These are phyloP conservation scores for Limnomonas spitsbergensis DNA, from an alignment of 139 green algal species.

Conservation along the genomic window DNA sequence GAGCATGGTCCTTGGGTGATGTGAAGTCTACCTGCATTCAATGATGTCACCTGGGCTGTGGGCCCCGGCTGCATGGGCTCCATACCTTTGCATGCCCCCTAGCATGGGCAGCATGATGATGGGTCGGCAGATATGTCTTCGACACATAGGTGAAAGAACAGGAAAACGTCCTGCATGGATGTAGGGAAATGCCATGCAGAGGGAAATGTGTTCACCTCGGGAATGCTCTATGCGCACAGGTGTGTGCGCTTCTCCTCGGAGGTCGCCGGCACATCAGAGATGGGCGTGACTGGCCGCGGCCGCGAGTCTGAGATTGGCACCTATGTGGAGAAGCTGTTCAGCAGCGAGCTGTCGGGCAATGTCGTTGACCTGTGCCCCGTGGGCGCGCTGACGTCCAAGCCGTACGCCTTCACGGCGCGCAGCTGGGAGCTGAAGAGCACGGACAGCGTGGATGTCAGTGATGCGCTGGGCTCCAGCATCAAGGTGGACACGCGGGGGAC, in stretches of 20 bases:
- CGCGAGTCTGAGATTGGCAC: conserved; percentile 90
- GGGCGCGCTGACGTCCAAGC: conserved; percentile 95
- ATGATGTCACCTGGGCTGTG: too few species aligned
- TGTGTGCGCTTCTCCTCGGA: conserved; percentile 95
- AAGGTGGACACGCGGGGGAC: conserved; percentile 73
- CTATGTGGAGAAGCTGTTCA: conserved; percentile 91
- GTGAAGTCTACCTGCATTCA: too few species aligned
- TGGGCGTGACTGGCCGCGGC: conserved; percentile 91
- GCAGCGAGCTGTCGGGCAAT: conserved; percentile 91
- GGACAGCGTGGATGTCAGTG: conserved; percentile 89
- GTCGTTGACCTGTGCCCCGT: conserved; percentile 99
- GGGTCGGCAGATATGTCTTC: too few species aligned
- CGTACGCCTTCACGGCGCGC: conserved; percentile 92
- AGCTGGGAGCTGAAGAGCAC: conserved; percentile 95
- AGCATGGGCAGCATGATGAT: too few species aligned
- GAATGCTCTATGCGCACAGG: too few species aligned
- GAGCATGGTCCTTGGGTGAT: too few species aligned
- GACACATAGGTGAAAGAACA: too few species aligned
- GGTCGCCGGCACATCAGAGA: conserved; percentile 90
- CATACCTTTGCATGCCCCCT: not conserved
- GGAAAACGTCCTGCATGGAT: too few species aligned
- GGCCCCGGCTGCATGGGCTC: not conserved
- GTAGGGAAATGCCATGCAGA: too few species aligned
- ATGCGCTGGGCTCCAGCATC: conserved; percentile 89
- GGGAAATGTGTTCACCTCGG: too few species aligned